These are phyloP conservation scores for Geosmithia morbida DNA, from an alignment of 2,329 filamentous ascomycete genomes.

Conservation along the genomic window DNA sequence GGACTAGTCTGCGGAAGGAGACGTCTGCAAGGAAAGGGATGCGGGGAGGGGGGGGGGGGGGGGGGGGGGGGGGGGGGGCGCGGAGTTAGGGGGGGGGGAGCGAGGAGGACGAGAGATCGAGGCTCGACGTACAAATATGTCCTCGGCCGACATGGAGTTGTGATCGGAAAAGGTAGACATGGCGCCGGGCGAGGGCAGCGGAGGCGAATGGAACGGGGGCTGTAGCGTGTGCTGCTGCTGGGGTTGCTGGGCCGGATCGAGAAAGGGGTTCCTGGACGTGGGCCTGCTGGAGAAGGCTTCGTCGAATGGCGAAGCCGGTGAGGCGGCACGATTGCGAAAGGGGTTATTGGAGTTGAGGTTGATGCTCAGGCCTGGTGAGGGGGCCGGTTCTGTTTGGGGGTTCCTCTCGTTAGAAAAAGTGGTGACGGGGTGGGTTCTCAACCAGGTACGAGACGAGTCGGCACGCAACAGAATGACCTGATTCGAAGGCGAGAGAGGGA, in stretches of 20 bases:
- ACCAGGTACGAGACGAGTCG: background rate
- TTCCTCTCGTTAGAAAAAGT: background rate
- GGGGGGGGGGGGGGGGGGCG: background rate
- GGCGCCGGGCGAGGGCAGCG: slow-evolving; percentile 26
- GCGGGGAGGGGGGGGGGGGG: background rate
- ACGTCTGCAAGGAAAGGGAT: too few relatives aligned
- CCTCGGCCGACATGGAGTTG: slow-evolving; percentile 42
- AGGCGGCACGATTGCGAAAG: slow-evolving; percentile 58
- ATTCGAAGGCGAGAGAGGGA: too few relatives aligned
- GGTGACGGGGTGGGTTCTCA: background rate
- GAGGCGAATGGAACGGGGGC: slow-evolving; percentile 20
- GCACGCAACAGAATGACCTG: background rate
- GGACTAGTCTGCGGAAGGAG: too few relatives aligned
- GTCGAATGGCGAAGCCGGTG: slow-evolving; percentile 44
- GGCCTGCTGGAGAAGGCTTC: slow-evolving; percentile 45
- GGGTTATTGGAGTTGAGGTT: slow-evolving; percentile 74
- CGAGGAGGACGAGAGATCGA: too few relatives aligned
- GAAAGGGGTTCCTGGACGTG: slow-evolving; percentile 61
- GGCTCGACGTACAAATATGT: slow-evolving; percentile 64
- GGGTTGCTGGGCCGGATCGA: slow-evolving; percentile 34
- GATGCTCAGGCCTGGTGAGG: slow-evolving; percentile 32
- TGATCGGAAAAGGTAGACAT: slow-evolving; percentile 34
- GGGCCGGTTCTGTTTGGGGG: background rate
- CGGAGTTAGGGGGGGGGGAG: background rate
- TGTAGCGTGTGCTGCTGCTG: background rate